Evolutionary conservation across 1,139 yeast species (phyloP).

Genomic region (Magnusiomyces magnusii): DNA sequence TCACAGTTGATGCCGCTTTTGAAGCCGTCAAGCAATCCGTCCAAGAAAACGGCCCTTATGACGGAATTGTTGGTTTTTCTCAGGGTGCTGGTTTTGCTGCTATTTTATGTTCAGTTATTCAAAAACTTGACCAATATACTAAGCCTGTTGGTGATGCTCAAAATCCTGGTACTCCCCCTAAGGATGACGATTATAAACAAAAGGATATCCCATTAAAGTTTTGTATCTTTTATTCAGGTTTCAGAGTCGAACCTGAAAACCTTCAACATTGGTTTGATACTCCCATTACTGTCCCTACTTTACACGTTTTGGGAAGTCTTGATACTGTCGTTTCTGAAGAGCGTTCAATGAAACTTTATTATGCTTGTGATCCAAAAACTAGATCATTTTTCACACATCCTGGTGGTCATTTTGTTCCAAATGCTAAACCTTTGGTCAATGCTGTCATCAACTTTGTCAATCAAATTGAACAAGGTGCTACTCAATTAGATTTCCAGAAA

Average conservation of each 20-base stretch:
- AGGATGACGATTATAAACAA: neutral
- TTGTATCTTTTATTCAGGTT: constrained; percentile 72
- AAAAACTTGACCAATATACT: constrained; percentile 17
- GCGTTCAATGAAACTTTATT: constrained; percentile 51
- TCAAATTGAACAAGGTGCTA: constrained; percentile 2
- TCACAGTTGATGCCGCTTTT: constrained; percentile 41
- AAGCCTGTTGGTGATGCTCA: neutral
- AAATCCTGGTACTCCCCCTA: constrained; percentile 15
- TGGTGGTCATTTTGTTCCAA: constrained; percentile 86
- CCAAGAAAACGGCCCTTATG: constrained; percentile 71
- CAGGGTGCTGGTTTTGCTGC: constrained; percentile 88
- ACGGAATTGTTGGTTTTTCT: constrained; percentile 82
- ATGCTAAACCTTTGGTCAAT: constrained; percentile 51
- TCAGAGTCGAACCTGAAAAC: constrained; percentile 48
- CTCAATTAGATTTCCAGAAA: neutral
- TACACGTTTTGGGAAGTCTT: constrained; percentile 79
- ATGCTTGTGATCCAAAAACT: constrained; percentile 43
- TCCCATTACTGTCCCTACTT: constrained; percentile 45
- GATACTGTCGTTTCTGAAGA: constrained; percentile 85
- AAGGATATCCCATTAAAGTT: constrained; percentile 51
- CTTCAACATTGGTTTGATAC: constrained; percentile 46
- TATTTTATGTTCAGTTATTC: constrained; percentile 26
- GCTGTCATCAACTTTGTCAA: constrained; percentile 37
- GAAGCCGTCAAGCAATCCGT: constrained; percentile 49
- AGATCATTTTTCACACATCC: constrained; percentile 57